Conservation (phyloP, 2,329 filamentous ascomycete species). For the Fusarium sp. region DNA sequence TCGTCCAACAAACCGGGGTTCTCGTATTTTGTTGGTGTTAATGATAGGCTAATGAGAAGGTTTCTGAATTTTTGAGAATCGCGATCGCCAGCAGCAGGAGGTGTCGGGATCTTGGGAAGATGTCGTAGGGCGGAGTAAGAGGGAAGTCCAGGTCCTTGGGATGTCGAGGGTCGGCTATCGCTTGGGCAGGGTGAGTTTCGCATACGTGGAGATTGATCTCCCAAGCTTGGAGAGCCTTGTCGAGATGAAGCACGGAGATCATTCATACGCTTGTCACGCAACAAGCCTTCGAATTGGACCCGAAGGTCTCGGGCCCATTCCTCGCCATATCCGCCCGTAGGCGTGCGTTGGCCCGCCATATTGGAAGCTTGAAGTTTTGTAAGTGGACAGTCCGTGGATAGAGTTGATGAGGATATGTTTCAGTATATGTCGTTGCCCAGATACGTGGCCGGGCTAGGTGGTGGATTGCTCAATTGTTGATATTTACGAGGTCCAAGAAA, state of each 20-base stretch:
- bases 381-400: slow-evolving; percentile 6
- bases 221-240: slow-evolving; percentile 68
- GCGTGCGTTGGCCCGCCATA: slow-evolving; percentile 58
- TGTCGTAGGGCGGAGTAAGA: slow-evolving; percentile 65
- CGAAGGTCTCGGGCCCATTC: slow-evolving; percentile 84
- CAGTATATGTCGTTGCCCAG: slow-evolving; percentile 31
- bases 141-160: slow-evolving; percentile 59
- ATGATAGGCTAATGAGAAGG: slow-evolving; percentile 85
- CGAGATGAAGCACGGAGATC: slow-evolving; percentile 71
- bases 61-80: slow-evolving; percentile 82
- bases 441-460: slow-evolving; percentile 15
- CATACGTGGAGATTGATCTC: slow-evolving; percentile 65
- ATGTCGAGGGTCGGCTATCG: slow-evolving; percentile 62
- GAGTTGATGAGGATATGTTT: slow-evolving; percentile 11
- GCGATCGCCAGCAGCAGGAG: slow-evolving; percentile 75
- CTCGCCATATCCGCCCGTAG: slow-evolving; percentile 69
- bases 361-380: slow-evolving; percentile 27
- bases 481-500: slow-evolving; percentile 37
- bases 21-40: slow-evolving; percentile 93
- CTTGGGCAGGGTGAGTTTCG: slow-evolving; percentile 56
- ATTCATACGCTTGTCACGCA: slow-evolving; percentile 89
- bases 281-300: slow-evolving; percentile 85
- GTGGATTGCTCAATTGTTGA: slow-evolving; percentile 34
- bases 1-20: slow-evolving; percentile 96
- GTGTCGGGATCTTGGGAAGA: slow-evolving; percentile 73